These are phyloP conservation scores for Cryptomeria japonica DNA, from an alignment of 75 land plant genomes.

Conservation along the genomic window DNA sequence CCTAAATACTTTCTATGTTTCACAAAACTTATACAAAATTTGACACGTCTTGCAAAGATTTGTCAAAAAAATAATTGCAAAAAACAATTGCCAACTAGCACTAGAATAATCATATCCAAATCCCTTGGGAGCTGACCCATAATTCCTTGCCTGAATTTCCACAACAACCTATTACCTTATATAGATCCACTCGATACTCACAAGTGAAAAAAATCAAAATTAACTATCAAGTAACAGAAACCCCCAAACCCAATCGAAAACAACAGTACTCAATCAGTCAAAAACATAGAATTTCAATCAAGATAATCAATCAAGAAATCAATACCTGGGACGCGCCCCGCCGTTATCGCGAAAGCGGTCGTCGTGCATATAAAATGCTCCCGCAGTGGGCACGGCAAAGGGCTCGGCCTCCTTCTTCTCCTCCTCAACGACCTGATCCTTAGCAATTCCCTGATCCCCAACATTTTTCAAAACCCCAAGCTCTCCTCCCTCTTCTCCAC, in stretches of 20 bases:
- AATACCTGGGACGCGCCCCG: conserved; percentile 73
- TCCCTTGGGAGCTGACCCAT: no score
- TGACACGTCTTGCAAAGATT: neutral
- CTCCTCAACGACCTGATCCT: conserved; percentile 13
- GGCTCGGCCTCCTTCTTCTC: conserved; percentile 87
- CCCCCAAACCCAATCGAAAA: neutral
- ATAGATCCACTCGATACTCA: neutral
- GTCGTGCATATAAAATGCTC: conserved; percentile 99
- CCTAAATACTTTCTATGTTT: neutral
- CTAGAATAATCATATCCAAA: no score
- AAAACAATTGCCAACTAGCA: no score
- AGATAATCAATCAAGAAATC: neutral
- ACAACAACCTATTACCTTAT: neutral
- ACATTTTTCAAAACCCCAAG: conserved; percentile 14
- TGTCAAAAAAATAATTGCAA: no score
- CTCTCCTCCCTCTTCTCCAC: conserved; percentile 24
- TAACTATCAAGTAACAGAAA: neutral
- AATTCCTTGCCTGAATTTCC: neutral
- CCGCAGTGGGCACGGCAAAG: conserved; percentile 90
- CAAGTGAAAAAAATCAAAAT: neutral
- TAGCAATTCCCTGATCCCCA: conserved; percentile 5
- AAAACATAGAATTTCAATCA: neutral
- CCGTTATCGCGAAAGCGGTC: conserved; percentile 80
- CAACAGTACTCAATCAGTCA: neutral
- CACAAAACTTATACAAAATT: neutral